Conservation (phyloP, 1,284 basidiomycete species). For the Cryptococcus wingfieldii region DNA sequence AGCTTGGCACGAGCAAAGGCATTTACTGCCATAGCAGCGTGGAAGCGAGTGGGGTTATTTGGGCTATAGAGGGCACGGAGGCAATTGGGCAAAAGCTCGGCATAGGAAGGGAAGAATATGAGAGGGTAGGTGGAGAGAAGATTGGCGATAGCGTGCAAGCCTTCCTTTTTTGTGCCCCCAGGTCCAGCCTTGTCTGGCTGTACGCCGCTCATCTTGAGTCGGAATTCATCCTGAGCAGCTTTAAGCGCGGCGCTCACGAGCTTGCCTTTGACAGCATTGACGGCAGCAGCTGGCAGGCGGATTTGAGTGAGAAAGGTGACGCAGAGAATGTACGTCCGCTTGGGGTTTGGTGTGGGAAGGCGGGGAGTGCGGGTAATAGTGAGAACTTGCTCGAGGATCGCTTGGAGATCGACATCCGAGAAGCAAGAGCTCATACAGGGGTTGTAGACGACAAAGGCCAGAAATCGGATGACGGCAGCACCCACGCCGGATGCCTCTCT, state of each 20-base stretch:
- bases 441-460: constrained; percentile 29
- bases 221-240: constrained; percentile 28
- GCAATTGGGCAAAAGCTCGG: constrained; percentile 32
- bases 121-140: constrained; percentile 40
- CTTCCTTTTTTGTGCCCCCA: constrained; percentile 35
- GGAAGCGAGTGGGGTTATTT: constrained; percentile 22
- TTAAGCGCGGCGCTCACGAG: constrained; percentile 34
- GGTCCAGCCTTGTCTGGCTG: constrained; percentile 17
- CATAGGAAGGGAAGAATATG: constrained; percentile 31
- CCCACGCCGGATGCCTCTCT: constrained; percentile 45
- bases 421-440: constrained; percentile 31
- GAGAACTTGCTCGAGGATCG: constrained; percentile 40
- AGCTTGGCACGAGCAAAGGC: constrained; percentile 34
- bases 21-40: constrained; percentile 27
- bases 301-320: constrained; percentile 40
- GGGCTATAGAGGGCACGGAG: constrained; percentile 23
- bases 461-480: constrained; percentile 32
- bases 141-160: constrained; percentile 35
- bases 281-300: constrained; percentile 26
- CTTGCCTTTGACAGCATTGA: constrained; percentile 36
- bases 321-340: constrained; percentile 46
- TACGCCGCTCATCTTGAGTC: constrained; percentile 10
- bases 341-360: constrained; percentile 44
- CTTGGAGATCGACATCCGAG: constrained; percentile 39
- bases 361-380: constrained; percentile 41